Conservation (phyloP, 2,329 filamentous ascomycete species). For the Chrysoporthe deuterocubensis region DNA sequence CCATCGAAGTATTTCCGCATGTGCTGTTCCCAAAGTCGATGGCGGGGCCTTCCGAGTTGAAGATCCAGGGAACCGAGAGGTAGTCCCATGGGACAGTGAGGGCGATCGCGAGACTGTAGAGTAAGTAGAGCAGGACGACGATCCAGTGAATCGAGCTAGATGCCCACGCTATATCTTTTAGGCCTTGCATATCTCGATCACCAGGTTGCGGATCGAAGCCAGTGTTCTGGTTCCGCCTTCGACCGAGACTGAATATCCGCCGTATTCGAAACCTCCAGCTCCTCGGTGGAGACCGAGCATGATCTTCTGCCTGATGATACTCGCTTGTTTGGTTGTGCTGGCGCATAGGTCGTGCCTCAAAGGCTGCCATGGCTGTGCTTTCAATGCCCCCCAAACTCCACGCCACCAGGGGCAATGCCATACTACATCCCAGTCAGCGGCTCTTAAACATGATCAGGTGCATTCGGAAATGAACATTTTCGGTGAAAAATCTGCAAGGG, state of each 20-base stretch:
- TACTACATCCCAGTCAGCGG: constrained; percentile 14
- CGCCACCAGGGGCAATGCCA: constrained; percentile 28
- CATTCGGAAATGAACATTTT: neutral
- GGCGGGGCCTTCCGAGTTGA: neutral
- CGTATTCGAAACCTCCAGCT: neutral
- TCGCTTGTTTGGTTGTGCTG: constrained; percentile 2
- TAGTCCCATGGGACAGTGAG: constrained; percentile 27
- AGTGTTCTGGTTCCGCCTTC: neutral
- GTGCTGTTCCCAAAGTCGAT: constrained; percentile 6
- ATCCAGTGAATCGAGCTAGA: constrained; percentile 28
- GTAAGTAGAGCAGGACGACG: constrained; percentile 20
- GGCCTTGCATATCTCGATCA: neutral
- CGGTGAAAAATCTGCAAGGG: neutral
- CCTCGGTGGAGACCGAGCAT: neutral
- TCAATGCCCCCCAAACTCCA: constrained; percentile 31
- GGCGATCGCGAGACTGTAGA: constrained; percentile 24
- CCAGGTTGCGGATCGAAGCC: neutral
- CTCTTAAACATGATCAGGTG: neutral
- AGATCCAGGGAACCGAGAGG: neutral
- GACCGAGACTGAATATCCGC: neutral
- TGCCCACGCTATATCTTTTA: constrained; percentile 23
- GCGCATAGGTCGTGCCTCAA: constrained; percentile 26
- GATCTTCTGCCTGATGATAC: neutral
- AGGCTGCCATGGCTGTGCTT: constrained; percentile 30
- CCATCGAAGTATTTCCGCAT: neutral